These are phyloP conservation scores for Nigrospora oryzae DNA, from an alignment of 2,329 filamentous ascomycete genomes.

Conservation along the genomic window DNA sequence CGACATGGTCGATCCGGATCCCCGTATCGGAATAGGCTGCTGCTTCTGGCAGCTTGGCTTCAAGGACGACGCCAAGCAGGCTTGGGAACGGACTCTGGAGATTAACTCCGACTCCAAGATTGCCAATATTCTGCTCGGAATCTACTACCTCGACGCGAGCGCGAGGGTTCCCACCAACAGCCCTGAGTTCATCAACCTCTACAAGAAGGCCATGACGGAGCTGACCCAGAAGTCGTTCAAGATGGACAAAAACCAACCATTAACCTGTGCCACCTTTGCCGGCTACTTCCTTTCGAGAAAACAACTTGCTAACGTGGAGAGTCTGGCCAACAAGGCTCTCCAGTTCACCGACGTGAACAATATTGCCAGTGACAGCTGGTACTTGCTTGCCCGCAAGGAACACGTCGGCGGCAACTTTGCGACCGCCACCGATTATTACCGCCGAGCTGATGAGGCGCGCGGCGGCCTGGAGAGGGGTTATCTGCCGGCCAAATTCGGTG, in stretches of 20 bases:
- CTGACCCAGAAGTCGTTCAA: slow-evolving; percentile 94
- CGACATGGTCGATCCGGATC: slow-evolving; percentile 83
- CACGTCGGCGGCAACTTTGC: slow-evolving; percentile 72
- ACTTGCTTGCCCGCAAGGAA: slow-evolving; percentile 82
- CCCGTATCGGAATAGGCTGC: slow-evolving; percentile 89
- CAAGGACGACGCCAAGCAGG: slow-evolving; percentile 83
- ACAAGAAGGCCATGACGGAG: slow-evolving; percentile 89
- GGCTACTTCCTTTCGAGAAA: slow-evolving; percentile 83
- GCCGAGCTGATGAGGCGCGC: slow-evolving; percentile 81
- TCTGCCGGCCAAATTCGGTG: slow-evolving; percentile 88
- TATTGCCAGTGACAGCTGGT: slow-evolving; percentile 96
- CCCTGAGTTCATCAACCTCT: slow-evolving; percentile 73
- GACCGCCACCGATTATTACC: slow-evolving; percentile 78
- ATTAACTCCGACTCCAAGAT: slow-evolving; percentile 78
- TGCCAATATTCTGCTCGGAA: slow-evolving; percentile 79
- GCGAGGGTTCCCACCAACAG: slow-evolving; percentile 76
- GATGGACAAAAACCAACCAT: slow-evolving; percentile 79
- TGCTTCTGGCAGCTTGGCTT: slow-evolving; percentile 96
- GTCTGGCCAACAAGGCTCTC: slow-evolving; percentile 84
- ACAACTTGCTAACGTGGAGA: slow-evolving; percentile 72
- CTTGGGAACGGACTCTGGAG: slow-evolving; percentile 83
- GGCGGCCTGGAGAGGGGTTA: slow-evolving; percentile 88
- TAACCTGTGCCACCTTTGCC: slow-evolving; percentile 86
- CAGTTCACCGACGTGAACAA: slow-evolving; percentile 94
- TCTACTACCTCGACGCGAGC: slow-evolving; percentile 84